Base-by-base conservation (phyloP, 768 basidiomycete genomes). In the Macrolepiota albuminosa region DNA sequence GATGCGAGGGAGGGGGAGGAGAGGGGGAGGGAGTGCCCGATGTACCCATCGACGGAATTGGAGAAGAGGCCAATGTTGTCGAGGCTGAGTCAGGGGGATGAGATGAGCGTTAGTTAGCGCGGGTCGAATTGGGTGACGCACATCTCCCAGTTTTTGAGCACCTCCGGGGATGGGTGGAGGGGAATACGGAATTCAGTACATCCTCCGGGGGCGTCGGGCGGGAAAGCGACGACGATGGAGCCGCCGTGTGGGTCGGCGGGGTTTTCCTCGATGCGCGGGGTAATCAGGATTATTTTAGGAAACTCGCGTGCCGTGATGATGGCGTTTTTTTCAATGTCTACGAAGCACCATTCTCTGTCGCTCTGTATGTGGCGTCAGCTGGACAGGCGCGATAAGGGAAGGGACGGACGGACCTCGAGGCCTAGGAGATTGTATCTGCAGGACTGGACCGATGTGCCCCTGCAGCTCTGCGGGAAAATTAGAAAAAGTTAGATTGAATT, bases 321-420 rank as follows among this genome's bases (percentile, higher is more conserved):
- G 4, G 67, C 66, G 47, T 82, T 73, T 6, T 76, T 81, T 9
- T 74, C 72, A 3, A 78, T 79, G 63, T 86, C 86, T 52, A 89
- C 77, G 66, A 91, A 79, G 62, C 83, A 86, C 83, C 88, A 90
- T 70, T 74, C 77, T 62, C 90, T 79, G 66, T 92, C 90, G 68
- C 87, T 77, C 89, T 91, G 39, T 33, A 2, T 0, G 39, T 54
- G 52, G 65, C 52, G 57, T 43, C 34, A 40, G 43, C 56, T 21
- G 39, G 43, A 14, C 6, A 52, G 26, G 54, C 50, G 56, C 16
- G 33, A 39, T 50, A 37, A 18, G 34, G 7, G 29, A 31, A n/a
- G 21, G 2, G 42, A 37, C 31, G 43, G 60, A 70, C 75, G 48
- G 58, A 88, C 89, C 78, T 89, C 84, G 3, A 92, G 70, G 31